Base-by-base conservation (phyloP, 306 rosid species). In the Crotalaria pallida region DNA sequence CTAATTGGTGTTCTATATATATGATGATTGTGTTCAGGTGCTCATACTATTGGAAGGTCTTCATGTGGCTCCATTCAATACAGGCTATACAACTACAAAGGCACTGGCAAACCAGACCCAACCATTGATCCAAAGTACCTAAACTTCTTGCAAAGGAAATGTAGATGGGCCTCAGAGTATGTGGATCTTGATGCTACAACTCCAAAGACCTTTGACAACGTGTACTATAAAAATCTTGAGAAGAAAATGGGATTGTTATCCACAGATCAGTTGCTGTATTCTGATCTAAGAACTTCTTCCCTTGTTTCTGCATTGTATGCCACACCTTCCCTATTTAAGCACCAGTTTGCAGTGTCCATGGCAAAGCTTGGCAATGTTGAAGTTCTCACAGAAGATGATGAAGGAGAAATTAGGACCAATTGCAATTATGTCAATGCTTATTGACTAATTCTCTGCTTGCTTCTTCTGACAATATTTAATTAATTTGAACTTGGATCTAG, bases 111-210 rank as follows among this genome's bases (percentile, higher is more conserved):
- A 74, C 61, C 86, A n/a, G 96, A 93, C 84, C 86, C 89, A 49
- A 57, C 89, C 10, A 16, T 88, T 10, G 72, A 83, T 67, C 53
- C 76, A 0, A 71, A 69, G 40, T 90, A 88, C 73, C 22, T 85
- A 0, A 88, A 80, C 69, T 94, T 73, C 81, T 84, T 87, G 87
- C 79, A 75, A 65, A 87, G 96, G 50, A 88, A 89, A 73, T 88
- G 97, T 59, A 73, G 96, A 84, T 94, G 98, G 98, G 90, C 85
- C 3, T 85, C 91, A 0, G 98, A 90, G 3, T 87, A 82, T 69
- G 90, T 86, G n/a, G 87, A 88, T 19, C 92, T 90, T 15, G 98
- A 94, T 82, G 88, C 94, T 0, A 71, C 73, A 51, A 88, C 90
- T 4, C 95, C 97, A 2, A 80, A 5, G 13, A 44, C 12, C 0